Evolutionary conservation across 2,329 filamentous ascomycete species (phyloP).

Genomic region (Tolypocladium guangdongense): DNA sequence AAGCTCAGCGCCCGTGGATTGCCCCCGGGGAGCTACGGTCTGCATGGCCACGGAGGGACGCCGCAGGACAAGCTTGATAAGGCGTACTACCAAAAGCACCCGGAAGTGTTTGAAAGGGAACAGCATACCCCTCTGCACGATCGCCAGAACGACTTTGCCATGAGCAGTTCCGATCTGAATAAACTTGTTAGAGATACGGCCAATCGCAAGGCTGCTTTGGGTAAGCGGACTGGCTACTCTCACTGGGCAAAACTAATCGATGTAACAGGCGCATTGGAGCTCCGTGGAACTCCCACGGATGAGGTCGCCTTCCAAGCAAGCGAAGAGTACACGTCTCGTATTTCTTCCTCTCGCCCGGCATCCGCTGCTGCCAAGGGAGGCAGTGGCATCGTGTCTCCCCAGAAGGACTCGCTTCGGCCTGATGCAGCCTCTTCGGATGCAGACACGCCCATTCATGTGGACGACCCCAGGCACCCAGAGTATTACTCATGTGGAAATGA

Average conservation of each 20-base stretch:
- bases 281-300: slow-evolving; percentile 71
- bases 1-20: slow-evolving; percentile 60
- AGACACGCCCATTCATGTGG: slow-evolving; percentile 60
- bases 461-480: slow-evolving; percentile 39
- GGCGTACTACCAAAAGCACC: slow-evolving; percentile 88
- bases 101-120: slow-evolving; percentile 68
- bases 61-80: slow-evolving; percentile 76
- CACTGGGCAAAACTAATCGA: slow-evolving; percentile 10
- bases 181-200: slow-evolving; percentile 71
- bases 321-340: slow-evolving; percentile 71
- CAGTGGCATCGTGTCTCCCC: slow-evolving; percentile 13
- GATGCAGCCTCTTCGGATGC: slow-evolving; percentile 31
- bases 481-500: slow-evolving; percentile 25
- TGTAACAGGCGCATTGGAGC: slow-evolving; percentile 47
- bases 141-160: slow-evolving; percentile 59
- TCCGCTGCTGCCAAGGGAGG: slow-evolving; percentile 27
- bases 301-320: slow-evolving; percentile 81
- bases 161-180: slow-evolving; percentile 85
- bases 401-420: slow-evolving; percentile 15
- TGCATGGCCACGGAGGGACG: slow-evolving; percentile 75
- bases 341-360: slow-evolving; percentile 54
- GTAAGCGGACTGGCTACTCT: not conserved
- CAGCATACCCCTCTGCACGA: slow-evolving; percentile 45
- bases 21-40: slow-evolving; percentile 83
- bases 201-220: slow-evolving; percentile 36